A percentile compares a stretch with the other conserved stretches of the same genome.
Conservation (phyloP, 768 basidiomycete species). For the Dioszegia aurantiaca region DNA sequence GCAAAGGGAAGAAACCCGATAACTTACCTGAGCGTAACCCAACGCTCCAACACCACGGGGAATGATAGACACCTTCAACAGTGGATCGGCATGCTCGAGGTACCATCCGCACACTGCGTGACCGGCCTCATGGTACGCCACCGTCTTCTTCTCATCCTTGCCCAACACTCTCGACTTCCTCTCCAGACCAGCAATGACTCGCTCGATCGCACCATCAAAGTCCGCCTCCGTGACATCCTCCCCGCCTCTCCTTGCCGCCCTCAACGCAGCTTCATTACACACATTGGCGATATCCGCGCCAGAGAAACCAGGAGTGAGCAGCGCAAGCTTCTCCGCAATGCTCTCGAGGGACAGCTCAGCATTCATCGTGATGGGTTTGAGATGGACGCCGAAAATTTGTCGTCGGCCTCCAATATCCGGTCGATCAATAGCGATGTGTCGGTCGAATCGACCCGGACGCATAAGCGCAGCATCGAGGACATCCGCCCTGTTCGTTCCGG, state of each 20-base stretch:
- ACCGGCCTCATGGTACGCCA: constrained; percentile 98
- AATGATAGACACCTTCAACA: constrained; percentile 97
- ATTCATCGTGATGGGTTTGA: constrained; percentile 73
- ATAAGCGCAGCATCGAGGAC: constrained; percentile 92
- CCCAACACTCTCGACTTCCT: constrained; percentile 90
- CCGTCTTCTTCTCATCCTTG: constrained; percentile 94
- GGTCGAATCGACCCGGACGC: constrained; percentile 96
- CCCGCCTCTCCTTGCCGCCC: constrained; percentile 80
- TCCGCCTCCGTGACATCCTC: constrained; percentile 76
- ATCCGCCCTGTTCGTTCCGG: constrained; percentile 95
- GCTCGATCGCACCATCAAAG: constrained; percentile 96
- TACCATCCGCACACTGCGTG: constrained; percentile 99
- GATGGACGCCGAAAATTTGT: constrained; percentile 91
- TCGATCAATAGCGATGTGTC: constrained; percentile 90
- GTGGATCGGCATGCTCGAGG: constrained; percentile 92
- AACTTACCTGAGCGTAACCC: constrained; percentile 84
- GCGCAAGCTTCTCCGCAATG: constrained; percentile 87
- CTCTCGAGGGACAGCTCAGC: constrained; percentile 41
- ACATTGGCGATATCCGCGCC: constrained; percentile 99
- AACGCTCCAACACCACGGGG: constrained; percentile 92
- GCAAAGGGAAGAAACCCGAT: constrained; percentile 45
- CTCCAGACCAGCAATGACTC: constrained; percentile 95
- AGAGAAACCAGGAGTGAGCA: constrained; percentile 95
- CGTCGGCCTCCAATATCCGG: constrained; percentile 91
- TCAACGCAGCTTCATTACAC: constrained; percentile 94